Conservation (phyloP, 148 eudicot genomes). For the Rhododendron simsii region DNA sequence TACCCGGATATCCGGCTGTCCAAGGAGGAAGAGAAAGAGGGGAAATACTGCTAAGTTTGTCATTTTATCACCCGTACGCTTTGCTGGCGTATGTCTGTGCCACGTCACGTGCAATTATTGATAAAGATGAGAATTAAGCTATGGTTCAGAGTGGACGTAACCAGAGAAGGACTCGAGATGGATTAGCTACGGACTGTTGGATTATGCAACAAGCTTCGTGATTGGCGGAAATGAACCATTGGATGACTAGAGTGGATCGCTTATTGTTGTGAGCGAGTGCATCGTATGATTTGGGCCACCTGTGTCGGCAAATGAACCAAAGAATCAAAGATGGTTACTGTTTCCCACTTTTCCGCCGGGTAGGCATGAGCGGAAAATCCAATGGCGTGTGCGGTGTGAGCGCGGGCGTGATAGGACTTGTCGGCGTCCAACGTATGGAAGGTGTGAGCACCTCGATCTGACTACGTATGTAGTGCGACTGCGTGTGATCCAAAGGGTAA, state of each 20-base stretch:
- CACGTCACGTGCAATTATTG: neutral
- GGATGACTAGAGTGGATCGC: neutral
- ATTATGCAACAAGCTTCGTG: neutral
- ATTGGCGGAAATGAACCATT: neutral
- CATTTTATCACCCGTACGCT: neutral
- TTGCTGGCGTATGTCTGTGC: neutral
- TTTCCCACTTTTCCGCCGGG: too few relatives aligned
- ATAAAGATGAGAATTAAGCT: neutral
- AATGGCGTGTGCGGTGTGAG: too few relatives aligned
- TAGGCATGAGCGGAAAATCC: too few relatives aligned
- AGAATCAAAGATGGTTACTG: too few relatives aligned
- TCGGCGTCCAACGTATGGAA: too few relatives aligned
- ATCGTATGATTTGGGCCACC: neutral
- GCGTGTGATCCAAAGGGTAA: too few relatives aligned
- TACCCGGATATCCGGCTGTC: too few relatives aligned
- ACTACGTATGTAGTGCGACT: too few relatives aligned
- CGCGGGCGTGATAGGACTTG: too few relatives aligned
- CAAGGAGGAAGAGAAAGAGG: neutral
- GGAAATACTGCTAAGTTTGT: too few relatives aligned
- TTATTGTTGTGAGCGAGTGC: neutral
- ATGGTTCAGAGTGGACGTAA: neutral
- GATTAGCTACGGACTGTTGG: neutral
- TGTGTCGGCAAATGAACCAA: neutral
- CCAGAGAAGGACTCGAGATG: neutral
- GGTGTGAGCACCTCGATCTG: too few relatives aligned